These are phyloP conservation scores for Lolium rigidum DNA, from an alignment of 176 grass and related monocot species.

Conservation along the genomic window DNA sequence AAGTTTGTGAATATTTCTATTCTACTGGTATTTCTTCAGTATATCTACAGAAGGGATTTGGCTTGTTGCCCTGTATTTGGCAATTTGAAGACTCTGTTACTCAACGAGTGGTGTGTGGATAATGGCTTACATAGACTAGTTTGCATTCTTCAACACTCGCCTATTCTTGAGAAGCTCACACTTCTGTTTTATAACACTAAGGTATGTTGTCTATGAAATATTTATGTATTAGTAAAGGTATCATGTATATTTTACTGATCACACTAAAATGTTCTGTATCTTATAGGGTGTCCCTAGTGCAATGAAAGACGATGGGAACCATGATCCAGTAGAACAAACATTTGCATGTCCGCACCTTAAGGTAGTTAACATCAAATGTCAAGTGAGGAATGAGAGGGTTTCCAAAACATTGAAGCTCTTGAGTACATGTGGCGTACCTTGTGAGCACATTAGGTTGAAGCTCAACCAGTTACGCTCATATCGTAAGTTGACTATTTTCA, in stretches of 20 bases:
- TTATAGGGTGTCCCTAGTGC: background rate
- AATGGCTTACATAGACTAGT: background rate
- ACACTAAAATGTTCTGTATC: background rate
- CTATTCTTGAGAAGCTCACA: background rate
- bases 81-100: background rate
- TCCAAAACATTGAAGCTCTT: background rate
- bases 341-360: background rate
- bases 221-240: background rate
- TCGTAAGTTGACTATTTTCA: background rate
- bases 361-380: background rate
- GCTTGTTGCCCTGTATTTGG: background rate
- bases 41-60: constrained; percentile 12
- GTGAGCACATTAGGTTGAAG: background rate
- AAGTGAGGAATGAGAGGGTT: background rate
- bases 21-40: background rate
- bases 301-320: background rate
- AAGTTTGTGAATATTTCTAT: background rate
- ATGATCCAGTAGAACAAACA: background rate
- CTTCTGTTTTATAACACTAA: background rate
- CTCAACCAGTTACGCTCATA: too few species aligned
- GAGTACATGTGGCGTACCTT: background rate
- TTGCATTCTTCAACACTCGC: background rate
- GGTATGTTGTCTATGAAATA: background rate
- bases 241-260: background rate
- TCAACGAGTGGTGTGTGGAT: background rate